Percentiles rank a stretch among this genome's conserved stretches.
phyloP scores from a whole-genome alignment of 2,329 filamentous ascomycete species.

The Pestalotiopsis sp. region DNA sequence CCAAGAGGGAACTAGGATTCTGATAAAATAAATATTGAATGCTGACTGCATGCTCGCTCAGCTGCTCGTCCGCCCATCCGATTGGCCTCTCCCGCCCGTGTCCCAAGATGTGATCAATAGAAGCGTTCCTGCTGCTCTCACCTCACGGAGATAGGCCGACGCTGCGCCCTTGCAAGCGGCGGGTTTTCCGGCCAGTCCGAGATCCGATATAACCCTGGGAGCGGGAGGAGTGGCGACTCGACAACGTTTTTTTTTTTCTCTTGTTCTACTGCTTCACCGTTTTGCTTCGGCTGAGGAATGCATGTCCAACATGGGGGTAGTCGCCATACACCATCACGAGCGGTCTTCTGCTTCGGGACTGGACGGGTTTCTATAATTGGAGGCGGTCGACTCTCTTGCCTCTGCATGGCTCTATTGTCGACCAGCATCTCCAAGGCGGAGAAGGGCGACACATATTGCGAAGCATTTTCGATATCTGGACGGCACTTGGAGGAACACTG shows the following conservation, averaged over 20 bases:
- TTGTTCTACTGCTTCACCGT: background rate
- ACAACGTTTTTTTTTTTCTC: background rate
- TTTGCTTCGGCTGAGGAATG: background rate
- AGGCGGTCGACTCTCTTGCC: background rate
- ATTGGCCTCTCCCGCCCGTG: background rate
- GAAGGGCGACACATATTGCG: no score
- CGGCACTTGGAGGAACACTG: no score
- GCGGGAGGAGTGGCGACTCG: background rate
- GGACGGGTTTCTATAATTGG: background rate
- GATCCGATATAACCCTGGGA: background rate
- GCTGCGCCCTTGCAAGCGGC: background rate
- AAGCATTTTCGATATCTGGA: no score
- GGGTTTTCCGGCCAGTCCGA: background rate
- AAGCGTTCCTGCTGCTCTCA: background rate
- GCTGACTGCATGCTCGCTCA: background rate
- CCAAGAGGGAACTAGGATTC: background rate
- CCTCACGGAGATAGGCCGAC: background rate
- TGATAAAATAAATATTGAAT: background rate
- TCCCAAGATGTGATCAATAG: background rate
- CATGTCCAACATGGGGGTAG: background rate
- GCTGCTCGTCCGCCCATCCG: background rate
- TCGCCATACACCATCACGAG: background rate
- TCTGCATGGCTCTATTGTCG: no score
- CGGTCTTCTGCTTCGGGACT: background rate
- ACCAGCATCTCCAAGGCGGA: no score